A percentile compares a stretch with the other conserved stretches of the same genome.
These are phyloP conservation scores for Plasmodium vinckei DNA, from an alignment of 169 alveolate genomes.

Conservation along the genomic window DNA sequence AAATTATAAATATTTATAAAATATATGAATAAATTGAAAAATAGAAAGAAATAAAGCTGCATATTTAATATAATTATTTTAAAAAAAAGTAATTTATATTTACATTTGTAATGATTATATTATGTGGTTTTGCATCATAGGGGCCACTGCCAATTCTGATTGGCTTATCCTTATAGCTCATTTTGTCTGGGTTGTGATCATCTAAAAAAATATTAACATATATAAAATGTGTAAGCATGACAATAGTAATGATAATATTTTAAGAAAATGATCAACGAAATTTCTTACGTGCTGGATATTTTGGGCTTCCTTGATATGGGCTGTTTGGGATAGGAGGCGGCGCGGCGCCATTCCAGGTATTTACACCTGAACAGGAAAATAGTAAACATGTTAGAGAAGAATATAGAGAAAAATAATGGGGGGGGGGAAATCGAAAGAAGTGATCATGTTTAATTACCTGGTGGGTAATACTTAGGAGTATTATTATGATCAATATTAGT, in stretches of 20 bases:
- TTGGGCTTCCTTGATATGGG: too few relatives aligned
- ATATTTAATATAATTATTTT: too few relatives aligned
- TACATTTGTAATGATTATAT: constrained; percentile 70
- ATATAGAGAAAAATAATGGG: too few relatives aligned
- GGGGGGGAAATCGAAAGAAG: too few relatives aligned
- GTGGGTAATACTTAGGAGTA: constrained; percentile 31
- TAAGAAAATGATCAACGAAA: too few relatives aligned
- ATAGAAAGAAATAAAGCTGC: too few relatives aligned
- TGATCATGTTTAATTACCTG: not conserved
- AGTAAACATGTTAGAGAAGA: too few relatives aligned
- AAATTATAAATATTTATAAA: not conserved
- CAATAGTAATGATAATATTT: not conserved
- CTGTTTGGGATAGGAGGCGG: too few relatives aligned
- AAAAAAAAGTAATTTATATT: not conserved
- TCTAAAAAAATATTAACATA: constrained; percentile 16
- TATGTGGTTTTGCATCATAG: constrained; percentile 47
- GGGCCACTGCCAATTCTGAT: constrained; percentile 18
- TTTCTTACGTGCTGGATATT: too few relatives aligned
- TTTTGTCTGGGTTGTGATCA: constrained; percentile 30
- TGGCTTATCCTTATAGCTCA: constrained; percentile 41
- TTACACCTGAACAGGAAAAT: too few relatives aligned
- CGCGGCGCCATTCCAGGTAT: too few relatives aligned
- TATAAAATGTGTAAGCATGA: not conserved
- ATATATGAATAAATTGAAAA: not conserved
- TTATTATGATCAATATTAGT: constrained; percentile 17